Base-by-base conservation (phyloP, 2,329 filamentous ascomycete genomes). In the Monilinia laxa region DNA sequence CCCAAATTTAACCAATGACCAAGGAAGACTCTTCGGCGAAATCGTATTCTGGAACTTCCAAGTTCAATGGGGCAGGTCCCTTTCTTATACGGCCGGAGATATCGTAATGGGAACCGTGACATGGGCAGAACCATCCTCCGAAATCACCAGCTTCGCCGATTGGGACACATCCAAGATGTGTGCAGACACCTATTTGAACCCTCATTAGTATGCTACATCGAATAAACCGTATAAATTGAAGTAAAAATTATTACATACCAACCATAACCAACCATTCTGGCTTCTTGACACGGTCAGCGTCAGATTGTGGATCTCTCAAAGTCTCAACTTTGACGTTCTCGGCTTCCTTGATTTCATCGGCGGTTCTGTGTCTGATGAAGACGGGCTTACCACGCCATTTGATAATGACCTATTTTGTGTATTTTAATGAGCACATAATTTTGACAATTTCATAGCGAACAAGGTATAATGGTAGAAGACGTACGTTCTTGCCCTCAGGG, bases 321-420 rank as follows among this genome's bases (percentile, higher is more conserved):
- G 86, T 80, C 76, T 92, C 81, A 80, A 96, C 85, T 80, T 96
- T 90, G 80, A 92, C 87, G 78, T 89, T 86, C 83, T 97, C 93
- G 80, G 95, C 95, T 82, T 97, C 91, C 77, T 93, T 88, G 83
- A 99, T 98, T 84, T 99, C 95, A 77, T 86, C 84, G 76, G 87
- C 82, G 75, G 95, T 99, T 78, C 95, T 92, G 90, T 99, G 95
- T 81, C 95, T 93, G 87, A 99, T 93, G 86, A 99, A 99, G 80
- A 99, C 93, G 80, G 95, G 95, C 91, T 99, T 99, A 80, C 95
- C 95, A 85, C 95, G 91, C 95, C 95, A 99, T 85, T 99, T 99
- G 86, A 99, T 96, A 81, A 99, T 96, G 80, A 99, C 90, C 90
- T 93, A 54, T 70, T 65, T 51, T 40, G 60, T 63, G 28, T 57